phyloP scores from a whole-genome alignment of 495 filamentous ascomycete species.

The Xylaria acuta region DNA sequence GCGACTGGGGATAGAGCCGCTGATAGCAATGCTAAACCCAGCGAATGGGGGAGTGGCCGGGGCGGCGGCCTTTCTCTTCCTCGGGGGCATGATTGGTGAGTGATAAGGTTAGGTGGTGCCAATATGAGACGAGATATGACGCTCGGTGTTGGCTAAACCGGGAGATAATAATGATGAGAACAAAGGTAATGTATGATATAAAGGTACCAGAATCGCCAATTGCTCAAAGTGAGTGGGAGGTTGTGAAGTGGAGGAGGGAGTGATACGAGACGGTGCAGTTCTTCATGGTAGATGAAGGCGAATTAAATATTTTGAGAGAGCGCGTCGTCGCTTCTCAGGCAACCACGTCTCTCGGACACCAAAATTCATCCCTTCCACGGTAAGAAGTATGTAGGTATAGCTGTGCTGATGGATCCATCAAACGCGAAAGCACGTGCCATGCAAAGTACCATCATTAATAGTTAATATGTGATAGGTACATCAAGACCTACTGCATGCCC shows the following conservation, averaged over 20 bases:
- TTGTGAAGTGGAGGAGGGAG: not conserved
- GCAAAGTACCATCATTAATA: not conserved
- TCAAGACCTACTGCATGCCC: not conserved
- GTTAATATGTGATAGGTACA: not conserved
- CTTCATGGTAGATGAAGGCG: not conserved
- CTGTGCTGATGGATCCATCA: not conserved
- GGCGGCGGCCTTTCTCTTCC: slow-evolving; percentile 32
- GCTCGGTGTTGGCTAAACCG: not conserved
- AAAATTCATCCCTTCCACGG: not conserved
- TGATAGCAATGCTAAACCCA: slow-evolving; percentile 61
- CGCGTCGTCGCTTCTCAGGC: slow-evolving; percentile 23
- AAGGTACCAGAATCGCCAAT: not conserved
- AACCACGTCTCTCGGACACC: not conserved
- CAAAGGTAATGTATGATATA: too few relatives aligned
- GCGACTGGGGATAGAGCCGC: slow-evolving; percentile 62
- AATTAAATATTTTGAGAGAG: slow-evolving; percentile 23
- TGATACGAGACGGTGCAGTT: slow-evolving; percentile 1
- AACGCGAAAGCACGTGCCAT: slow-evolving; percentile 28
- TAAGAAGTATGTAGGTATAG: not conserved
- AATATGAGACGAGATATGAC: not conserved
- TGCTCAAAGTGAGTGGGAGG: not conserved
- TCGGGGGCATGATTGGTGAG: slow-evolving; percentile 11
- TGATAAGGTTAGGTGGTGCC: not conserved
- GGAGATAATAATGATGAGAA: not conserved
- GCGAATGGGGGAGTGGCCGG: slow-evolving; percentile 45